phyloP scores from a whole-genome alignment of 192 early-diverging fungal genomes.

The Chytriomyces sp. region DNA sequence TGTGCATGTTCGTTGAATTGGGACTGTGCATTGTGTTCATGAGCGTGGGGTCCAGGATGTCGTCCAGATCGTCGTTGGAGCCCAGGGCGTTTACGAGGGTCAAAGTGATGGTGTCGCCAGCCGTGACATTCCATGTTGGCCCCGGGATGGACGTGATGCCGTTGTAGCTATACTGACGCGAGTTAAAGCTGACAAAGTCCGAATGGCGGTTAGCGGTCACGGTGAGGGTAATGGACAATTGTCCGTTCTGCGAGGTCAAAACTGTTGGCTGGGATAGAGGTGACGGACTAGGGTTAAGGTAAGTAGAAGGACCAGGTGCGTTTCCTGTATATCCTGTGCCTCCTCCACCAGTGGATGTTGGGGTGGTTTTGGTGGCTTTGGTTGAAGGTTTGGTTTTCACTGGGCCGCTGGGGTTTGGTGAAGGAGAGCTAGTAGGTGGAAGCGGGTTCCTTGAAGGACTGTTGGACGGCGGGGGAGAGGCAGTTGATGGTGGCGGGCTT shows the following conservation, averaged over 20 bases:
- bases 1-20: not conserved
- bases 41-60: not conserved
- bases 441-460: no score
- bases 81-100: not conserved
- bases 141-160: not conserved
- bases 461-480: no score
- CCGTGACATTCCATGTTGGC: slow-evolving; percentile 4
- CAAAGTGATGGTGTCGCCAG: not conserved
- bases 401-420: no score
- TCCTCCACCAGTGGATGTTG: not conserved
- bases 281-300: not conserved
- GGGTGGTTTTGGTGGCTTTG: not conserved
- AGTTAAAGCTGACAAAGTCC: not conserved
- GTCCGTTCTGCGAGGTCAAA: not conserved
- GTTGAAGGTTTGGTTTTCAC: no score
- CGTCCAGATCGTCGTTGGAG: not conserved
- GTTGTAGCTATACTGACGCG: not conserved
- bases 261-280: not conserved
- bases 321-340: not conserved
- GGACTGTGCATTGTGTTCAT: slow-evolving; percentile 10
- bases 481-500: no score
- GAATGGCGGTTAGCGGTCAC: not conserved
- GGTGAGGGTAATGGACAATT: not conserved
- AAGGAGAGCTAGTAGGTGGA: no score
- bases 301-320: not conserved